Percentiles rank a stretch among this genome's conserved stretches.
Conservation (phyloP, 208 protist genomes). For the Leishmania turanica region DNA sequence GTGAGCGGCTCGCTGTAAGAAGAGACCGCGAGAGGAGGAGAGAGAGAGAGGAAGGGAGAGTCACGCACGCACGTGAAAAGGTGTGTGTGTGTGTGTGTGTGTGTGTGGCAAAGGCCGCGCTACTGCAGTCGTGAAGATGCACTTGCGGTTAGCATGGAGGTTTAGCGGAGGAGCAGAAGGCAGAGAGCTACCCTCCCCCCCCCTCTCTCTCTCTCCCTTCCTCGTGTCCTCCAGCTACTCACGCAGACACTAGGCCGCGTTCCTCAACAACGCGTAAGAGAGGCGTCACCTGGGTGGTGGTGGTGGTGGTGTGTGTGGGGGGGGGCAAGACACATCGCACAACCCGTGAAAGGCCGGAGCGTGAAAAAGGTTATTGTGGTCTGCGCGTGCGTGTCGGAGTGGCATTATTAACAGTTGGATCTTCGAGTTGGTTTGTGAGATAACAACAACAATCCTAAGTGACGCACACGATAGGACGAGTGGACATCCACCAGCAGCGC, state of each 20-base stretch:
- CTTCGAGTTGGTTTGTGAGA: neutral
- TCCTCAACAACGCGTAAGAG: neutral
- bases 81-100: no score
- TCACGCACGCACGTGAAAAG: neutral
- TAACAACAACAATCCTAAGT: neutral
- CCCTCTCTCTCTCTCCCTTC: neutral
- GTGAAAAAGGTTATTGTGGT: no score
- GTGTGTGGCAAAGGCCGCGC: neutral
- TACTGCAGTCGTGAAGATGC: neutral
- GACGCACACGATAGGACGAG: neutral
- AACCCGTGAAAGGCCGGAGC: neutral
- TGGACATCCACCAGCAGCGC: neutral
- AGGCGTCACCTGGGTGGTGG: neutral
- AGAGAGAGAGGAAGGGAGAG: neutral
- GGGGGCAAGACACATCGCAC: neutral
- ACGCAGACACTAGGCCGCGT: neutral
- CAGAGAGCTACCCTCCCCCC: neutral
- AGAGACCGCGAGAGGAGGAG: neutral
- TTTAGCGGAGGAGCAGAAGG: neutral
- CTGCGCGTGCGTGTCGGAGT: neutral
- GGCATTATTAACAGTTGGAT: slow-evolving; percentile 2
- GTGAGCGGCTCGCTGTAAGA: neutral
- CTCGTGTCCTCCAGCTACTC: neutral
- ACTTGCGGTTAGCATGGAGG: neutral
- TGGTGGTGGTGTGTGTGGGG: neutral